Evolutionary conservation across 768 basidiomycete species (phyloP).

Genomic region (Cystobasidium tubakii): DNA sequence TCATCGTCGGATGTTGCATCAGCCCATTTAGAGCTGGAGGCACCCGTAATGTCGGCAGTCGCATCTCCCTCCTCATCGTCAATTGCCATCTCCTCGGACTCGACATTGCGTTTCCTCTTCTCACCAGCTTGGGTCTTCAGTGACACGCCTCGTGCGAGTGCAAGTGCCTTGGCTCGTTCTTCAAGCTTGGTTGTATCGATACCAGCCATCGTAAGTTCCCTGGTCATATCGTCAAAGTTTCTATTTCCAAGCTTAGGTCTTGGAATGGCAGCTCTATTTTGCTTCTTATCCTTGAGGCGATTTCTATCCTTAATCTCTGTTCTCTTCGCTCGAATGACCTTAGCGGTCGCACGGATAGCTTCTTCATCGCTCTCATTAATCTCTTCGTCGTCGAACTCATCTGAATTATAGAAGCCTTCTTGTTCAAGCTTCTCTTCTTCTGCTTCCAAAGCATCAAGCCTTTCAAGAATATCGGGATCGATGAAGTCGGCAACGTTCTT

Average conservation of each 20-base stretch:
- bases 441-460: constrained; percentile 90
- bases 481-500: constrained; percentile 99
- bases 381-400: constrained; percentile 62
- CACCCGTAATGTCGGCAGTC: constrained; percentile 9
- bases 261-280: constrained; percentile 73
- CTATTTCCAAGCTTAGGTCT: constrained; percentile 59
- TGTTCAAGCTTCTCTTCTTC: constrained; percentile 91
- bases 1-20: constrained; percentile 44
- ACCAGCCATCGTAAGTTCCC: constrained; percentile 76
- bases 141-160: constrained; percentile 57
- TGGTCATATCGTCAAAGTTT: constrained; percentile 63
- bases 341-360: constrained; percentile 60
- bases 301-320: constrained; percentile 47
- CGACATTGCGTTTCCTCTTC: constrained; percentile 60
- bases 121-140: constrained; percentile 56
- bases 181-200: constrained; percentile 80
- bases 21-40: constrained; percentile 17
- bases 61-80: constrained; percentile 45
- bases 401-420: constrained; percentile 90
- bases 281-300: constrained; percentile 78
- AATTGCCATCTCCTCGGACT: constrained; percentile 50
- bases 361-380: constrained; percentile 60
- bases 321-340: constrained; percentile 58
- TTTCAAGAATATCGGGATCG: constrained; percentile 93
- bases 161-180: constrained; percentile 77